A percentile compares a stretch with the other conserved stretches of the same genome.
Conservation (phyloP, 2,329 filamentous ascomycete species). For the Epichloe gansuensis region DNA sequence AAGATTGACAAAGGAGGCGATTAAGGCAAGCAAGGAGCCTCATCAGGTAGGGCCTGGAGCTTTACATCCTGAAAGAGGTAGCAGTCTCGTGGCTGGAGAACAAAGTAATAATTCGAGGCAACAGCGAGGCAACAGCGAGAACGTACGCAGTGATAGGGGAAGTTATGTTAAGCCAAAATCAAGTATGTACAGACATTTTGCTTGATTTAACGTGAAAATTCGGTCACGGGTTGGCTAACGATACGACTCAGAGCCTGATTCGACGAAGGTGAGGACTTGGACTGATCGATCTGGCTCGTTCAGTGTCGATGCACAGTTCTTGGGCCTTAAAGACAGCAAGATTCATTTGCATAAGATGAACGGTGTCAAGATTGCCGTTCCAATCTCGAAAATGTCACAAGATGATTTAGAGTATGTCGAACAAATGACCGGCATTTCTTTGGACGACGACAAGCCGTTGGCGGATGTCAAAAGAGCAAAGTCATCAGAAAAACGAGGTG, state of each 20-base stretch:
- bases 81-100: conserved; percentile 58
- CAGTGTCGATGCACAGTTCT: conserved; percentile 92
- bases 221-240: not conserved
- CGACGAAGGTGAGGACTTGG: conserved; percentile 76
- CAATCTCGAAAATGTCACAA: conserved; percentile 86
- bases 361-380: conserved; percentile 95
- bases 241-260: conserved; percentile 59
- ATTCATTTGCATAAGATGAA: conserved; percentile 97
- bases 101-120: conserved; percentile 53
- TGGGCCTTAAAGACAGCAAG: conserved; percentile 88
- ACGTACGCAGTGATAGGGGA: conserved; percentile 43
- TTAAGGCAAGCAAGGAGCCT: conserved; percentile 46
- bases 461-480: conserved; percentile 61
- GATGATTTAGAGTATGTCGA: conserved; percentile 95
- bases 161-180: conserved; percentile 49
- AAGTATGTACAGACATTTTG: conserved; percentile 41
- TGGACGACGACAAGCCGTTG: conserved; percentile 89
- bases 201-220: not conserved
- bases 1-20: conserved; percentile 66
- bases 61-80: conserved; percentile 63
- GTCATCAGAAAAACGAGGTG: conserved; percentile 15
- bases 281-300: conserved; percentile 92
- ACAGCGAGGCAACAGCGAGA: conserved; percentile 62
- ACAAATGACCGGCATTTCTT: conserved; percentile 67
- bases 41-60: conserved; percentile 63